These are phyloP conservation scores for Rhynchosporium secalis DNA, from an alignment of 2,329 filamentous ascomycete genomes.

Conservation along the genomic window DNA sequence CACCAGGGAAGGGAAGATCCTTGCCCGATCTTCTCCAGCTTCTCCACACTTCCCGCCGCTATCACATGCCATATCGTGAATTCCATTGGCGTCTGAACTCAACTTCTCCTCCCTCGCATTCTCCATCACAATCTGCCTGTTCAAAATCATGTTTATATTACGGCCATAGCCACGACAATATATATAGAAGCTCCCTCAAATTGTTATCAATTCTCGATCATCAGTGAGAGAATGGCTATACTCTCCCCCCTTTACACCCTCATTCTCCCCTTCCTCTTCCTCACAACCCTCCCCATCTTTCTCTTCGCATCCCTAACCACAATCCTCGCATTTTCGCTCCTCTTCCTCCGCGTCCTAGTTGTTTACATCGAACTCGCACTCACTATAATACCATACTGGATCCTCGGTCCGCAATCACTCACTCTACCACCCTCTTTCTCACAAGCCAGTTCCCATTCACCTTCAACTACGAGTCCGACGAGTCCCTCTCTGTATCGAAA, in stretches of 20 bases:
- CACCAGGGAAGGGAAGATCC: not conserved
- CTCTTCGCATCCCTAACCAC: slow-evolving; percentile 65
- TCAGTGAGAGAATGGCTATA: slow-evolving; percentile 47
- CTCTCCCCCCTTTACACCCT: slow-evolving; percentile 57
- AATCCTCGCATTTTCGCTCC: slow-evolving; percentile 58
- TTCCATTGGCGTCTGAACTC: too few relatives aligned
- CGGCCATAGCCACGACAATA: not conserved
- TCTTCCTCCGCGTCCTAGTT: slow-evolving; percentile 59
- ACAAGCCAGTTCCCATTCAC: slow-evolving; percentile 17
- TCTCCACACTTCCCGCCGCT: slow-evolving; percentile 5
- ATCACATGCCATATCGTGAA: not conserved
- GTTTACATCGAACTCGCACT: slow-evolving; percentile 64
- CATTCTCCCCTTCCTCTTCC: slow-evolving; percentile 60
- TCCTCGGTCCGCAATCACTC: slow-evolving; percentile 40
- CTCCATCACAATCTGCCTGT: not conserved
- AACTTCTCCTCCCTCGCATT: not conserved
- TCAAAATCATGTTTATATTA: not conserved
- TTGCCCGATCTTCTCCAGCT: slow-evolving; percentile 9
- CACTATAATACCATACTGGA: slow-evolving; percentile 56
- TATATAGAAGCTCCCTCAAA: not conserved
- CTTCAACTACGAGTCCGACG: not conserved
- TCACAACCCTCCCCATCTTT: slow-evolving; percentile 63
- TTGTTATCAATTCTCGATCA: not conserved
- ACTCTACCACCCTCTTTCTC: slow-evolving; percentile 4
- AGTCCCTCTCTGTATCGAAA: too few relatives aligned